These are phyloP conservation scores for Beauveria brongniartii DNA, from an alignment of 2,329 filamentous ascomycete genomes.

Conservation along the genomic window DNA sequence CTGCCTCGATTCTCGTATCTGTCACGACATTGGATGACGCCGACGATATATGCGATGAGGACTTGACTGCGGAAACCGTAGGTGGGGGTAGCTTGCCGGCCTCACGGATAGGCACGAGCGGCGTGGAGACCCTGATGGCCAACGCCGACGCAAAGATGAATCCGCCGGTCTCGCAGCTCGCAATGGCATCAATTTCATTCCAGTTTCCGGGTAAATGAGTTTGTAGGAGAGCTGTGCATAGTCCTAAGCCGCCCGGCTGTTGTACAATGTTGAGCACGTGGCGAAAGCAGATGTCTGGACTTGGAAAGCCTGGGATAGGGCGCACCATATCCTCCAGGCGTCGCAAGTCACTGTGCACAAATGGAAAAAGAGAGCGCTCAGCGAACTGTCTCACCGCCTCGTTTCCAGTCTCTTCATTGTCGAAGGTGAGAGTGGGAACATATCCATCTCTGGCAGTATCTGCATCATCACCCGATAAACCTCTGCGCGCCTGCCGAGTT, in stretches of 20 bases:
- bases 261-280: slow-evolving; percentile 50
- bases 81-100: slow-evolving; percentile 53
- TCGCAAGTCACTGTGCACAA: slow-evolving; percentile 31
- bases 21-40: slow-evolving; percentile 13
- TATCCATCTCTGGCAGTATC: neutral
- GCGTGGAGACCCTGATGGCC: slow-evolving; percentile 30
- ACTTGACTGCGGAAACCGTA: slow-evolving; percentile 38
- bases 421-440: slow-evolving; percentile 26
- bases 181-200: slow-evolving; percentile 36
- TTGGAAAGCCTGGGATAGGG: slow-evolving; percentile 41
- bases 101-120: slow-evolving; percentile 43
- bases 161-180: slow-evolving; percentile 49
- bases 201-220: slow-evolving; percentile 38
- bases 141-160: slow-evolving; percentile 47
- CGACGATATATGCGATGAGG: slow-evolving; percentile 38
- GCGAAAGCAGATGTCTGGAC: slow-evolving; percentile 42
- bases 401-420: slow-evolving; percentile 39
- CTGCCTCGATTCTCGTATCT: slow-evolving; percentile 39
- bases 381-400: slow-evolving; percentile 21
- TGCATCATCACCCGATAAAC: neutral
- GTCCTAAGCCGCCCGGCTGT: slow-evolving; percentile 37
- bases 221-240: slow-evolving; percentile 44
- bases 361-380: neutral
- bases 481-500: neutral
- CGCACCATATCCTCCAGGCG: slow-evolving; percentile 43